Evolutionary conservation across 805 yeast genomes (phyloP).

Genomic region (Wickerhamiella hasegawae): DNA sequence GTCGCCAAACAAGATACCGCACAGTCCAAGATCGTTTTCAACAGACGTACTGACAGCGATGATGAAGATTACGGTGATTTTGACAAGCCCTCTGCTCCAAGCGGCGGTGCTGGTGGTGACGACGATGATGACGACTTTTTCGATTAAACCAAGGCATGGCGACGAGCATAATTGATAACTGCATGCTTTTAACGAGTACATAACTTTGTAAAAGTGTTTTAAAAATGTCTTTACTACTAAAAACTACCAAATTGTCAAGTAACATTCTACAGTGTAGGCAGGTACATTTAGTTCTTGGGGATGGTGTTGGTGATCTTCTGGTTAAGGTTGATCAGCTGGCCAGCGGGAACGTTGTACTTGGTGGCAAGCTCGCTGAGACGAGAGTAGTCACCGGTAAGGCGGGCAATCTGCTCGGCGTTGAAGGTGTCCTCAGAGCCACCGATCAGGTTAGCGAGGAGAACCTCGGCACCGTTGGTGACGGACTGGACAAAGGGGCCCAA

Average conservation of each 20-base stretch:
- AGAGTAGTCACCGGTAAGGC: slow-evolving; percentile 13
- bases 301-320: slow-evolving; percentile 8
- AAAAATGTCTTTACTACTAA: background rate
- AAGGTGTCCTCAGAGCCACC: slow-evolving; percentile 12
- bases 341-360: slow-evolving; percentile 10
- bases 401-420: slow-evolving; percentile 7
- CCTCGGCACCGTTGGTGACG: slow-evolving; percentile 20
- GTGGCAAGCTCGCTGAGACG: slow-evolving; percentile 8
- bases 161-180: too few relatives aligned
- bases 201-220: background rate
- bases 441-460: slow-evolving; percentile 12
- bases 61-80: slow-evolving; percentile 1
- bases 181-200: too few relatives aligned
- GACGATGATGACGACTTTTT: slow-evolving; percentile 27
- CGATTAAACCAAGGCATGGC: too few relatives aligned
- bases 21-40: slow-evolving; percentile 6
- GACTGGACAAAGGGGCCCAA: slow-evolving; percentile 21
- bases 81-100: background rate
- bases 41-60: slow-evolving; percentile 32
- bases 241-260: background rate
- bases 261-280: background rate
- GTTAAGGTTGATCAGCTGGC: slow-evolving; percentile 8
- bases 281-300: slow-evolving; percentile 2
- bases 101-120: slow-evolving; percentile 3
- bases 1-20: slow-evolving; percentile 53